A percentile compares a stretch with the other conserved stretches of the same genome.
These are phyloP conservation scores for Kwoniella sp. DNA, from an alignment of 768 basidiomycete species.

Conservation along the genomic window DNA sequence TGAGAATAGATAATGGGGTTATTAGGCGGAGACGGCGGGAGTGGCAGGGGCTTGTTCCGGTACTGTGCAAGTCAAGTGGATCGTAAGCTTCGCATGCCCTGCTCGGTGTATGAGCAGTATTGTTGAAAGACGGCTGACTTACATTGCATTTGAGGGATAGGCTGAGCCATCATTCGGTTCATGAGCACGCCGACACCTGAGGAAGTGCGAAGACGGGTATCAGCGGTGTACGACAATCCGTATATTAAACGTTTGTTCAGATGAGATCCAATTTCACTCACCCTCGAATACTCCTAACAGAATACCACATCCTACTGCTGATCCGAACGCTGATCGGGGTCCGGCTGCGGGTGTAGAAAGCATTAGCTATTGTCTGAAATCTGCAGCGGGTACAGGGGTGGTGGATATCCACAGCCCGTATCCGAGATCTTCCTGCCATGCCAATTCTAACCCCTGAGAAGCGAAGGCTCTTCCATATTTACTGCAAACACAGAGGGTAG, in stretches of 20 bases:
- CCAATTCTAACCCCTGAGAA: too few relatives aligned
- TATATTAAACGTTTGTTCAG: too few relatives aligned
- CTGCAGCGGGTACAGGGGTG: too few relatives aligned
- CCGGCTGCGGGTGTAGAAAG: slow-evolving; percentile 66
- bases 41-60: slow-evolving; percentile 35
- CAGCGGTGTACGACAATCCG: background rate
- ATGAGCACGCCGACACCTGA: slow-evolving; percentile 93
- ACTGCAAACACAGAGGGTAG: too few relatives aligned
- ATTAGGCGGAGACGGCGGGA: slow-evolving; percentile 3
- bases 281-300: slow-evolving; percentile 68
- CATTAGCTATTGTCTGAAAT: too few relatives aligned
- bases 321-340: slow-evolving; percentile 83
- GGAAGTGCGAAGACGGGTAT: slow-evolving; percentile 64
- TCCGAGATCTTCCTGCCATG: background rate
- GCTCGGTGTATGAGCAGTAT: too few relatives aligned
- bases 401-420: too few relatives aligned
- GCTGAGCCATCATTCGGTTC: slow-evolving; percentile 70
- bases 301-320: slow-evolving; percentile 95
- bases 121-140: slow-evolving; percentile 17
- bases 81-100: background rate
- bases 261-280: slow-evolving; percentile 14
- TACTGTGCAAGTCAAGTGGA: slow-evolving; percentile 16
- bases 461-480: too few relatives aligned
- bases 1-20: background rate
- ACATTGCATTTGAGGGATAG: slow-evolving; percentile 55